A percentile compares a stretch with the other conserved stretches of the same genome.
phyloP scores from a whole-genome alignment of 257 asterid genomes.

The Primulina tabacum region DNA sequence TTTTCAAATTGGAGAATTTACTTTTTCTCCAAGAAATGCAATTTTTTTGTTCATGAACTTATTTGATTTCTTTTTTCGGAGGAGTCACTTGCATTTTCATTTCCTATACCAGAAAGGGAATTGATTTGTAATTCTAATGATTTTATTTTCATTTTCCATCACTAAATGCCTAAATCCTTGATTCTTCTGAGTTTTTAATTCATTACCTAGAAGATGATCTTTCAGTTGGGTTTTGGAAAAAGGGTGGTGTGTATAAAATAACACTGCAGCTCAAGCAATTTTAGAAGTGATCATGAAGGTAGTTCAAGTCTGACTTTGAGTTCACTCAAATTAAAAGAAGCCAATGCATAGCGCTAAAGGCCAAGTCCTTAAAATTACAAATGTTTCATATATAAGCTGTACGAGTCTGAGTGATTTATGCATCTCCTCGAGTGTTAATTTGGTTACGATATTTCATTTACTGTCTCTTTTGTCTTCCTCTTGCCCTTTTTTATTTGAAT shows the following conservation, averaged over 20 bases:
- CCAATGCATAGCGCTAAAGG: neutral
- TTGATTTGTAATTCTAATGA: too few species aligned
- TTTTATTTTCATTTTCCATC: neutral
- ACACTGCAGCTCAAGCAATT: neutral
- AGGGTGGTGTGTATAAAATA: neutral
- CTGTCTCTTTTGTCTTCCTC: neutral
- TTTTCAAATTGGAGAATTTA: too few species aligned
- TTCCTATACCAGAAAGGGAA: too few species aligned
- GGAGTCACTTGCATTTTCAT: too few species aligned
- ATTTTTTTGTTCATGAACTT: too few species aligned
- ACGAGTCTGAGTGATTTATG: constrained; percentile 2
- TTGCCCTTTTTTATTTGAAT: neutral
- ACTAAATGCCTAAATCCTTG: too few species aligned
- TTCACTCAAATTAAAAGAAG: too few species aligned
- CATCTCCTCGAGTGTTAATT: neutral
- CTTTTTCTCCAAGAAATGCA: too few species aligned
- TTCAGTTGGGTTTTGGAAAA: neutral
- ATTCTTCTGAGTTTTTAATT: too few species aligned
- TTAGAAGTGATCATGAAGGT: neutral
- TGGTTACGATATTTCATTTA: constrained; percentile 1
- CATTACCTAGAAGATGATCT: too few species aligned
- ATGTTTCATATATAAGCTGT: neutral
- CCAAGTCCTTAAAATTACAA: neutral
- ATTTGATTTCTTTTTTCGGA: too few species aligned
- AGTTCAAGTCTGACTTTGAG: too few species aligned